A percentile compares a stretch with the other conserved stretches of the same genome.
Evolutionary conservation across 129 eudicot genomes (phyloP).

Genomic region (Arctium lappa): DNA sequence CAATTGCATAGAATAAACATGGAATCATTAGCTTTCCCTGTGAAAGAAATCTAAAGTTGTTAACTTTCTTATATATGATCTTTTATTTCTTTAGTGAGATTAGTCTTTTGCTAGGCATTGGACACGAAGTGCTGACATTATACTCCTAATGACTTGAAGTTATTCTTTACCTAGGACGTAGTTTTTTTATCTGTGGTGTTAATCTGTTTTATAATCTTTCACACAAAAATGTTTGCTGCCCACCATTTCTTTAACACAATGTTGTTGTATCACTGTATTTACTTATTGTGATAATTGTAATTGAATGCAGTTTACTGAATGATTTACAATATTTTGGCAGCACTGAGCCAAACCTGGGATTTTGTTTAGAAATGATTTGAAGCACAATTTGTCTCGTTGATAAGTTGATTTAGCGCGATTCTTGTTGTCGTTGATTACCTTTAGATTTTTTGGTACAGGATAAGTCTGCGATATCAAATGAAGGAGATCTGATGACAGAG

Average conservation of each 20-base stretch:
- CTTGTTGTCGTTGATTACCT: neutral
- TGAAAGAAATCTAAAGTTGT: neutral
- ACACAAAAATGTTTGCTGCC: neutral
- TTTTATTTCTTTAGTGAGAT: neutral
- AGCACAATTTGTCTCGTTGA: neutral
- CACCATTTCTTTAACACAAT: neutral
- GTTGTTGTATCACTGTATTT: too few species aligned
- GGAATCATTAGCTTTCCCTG: neutral
- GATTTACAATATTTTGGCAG: neutral
- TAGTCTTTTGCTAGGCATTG: neutral
- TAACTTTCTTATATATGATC: neutral
- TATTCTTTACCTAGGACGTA: neutral
- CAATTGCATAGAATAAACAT: neutral
- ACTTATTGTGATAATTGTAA: neutral
- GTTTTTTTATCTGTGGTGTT: too few species aligned
- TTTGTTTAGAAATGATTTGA: neutral
- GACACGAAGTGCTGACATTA: neutral
- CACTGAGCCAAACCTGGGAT: neutral
- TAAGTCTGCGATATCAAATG: conserved; percentile 31
- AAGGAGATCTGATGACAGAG: conserved; percentile 56
- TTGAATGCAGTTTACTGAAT: neutral
- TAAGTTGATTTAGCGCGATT: neutral
- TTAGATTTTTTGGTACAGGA: conserved; percentile 28
- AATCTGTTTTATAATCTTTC: neutral
- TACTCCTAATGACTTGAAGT: neutral